Evolutionary conservation across 148 eudicot species (phyloP), one percentile per base, ranked within the genome.

Genomic region (Camellia japonica): DNA sequence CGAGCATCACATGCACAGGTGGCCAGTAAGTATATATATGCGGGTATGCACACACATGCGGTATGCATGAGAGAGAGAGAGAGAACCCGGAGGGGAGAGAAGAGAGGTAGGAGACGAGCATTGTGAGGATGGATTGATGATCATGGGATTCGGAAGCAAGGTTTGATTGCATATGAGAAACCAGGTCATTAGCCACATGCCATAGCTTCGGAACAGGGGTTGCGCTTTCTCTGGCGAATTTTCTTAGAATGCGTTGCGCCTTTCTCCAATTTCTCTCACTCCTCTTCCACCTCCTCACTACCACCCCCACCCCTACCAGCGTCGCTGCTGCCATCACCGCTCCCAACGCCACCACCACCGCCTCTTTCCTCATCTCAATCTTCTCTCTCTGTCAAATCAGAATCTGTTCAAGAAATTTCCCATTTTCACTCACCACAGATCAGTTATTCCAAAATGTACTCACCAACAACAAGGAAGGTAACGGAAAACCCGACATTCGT

Each of bases 61-160:
- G 38, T 30, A 30, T 30, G 38, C 38, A 60, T 16, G 68, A 74
- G 47, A 55, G 41, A 62, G 54, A 38, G 18, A 62, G 73, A 61
- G 80, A 63, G 41, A 15, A 90, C 92, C 92, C 92, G 7, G 85
- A 79, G 77, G 92, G 92, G 18, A 88, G 87, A n/a, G 90, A 74
- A 68, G 62, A 62, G 23, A 67, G 18, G 78, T 83, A 85, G 71
- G 93, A 83, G 38, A 84, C 85, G 41, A 83, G 76, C 87, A 85
- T 81, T 11, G n/a, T 15, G 67, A 83, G 82, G 51, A 64, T 76
- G 65, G 82, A 12, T 2, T 69, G 76, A 20, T 71, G 62, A 41
- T 71, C 38, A 30, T 1, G 38, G 38, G 38, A 30, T 30, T 30
- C 71, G 3, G 73, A 55, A 54, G 77, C 51, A 13, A 79, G 75